phyloP scores from a whole-genome alignment of 208 protist genomes.

The Acanthamoeba sp. region DNA sequence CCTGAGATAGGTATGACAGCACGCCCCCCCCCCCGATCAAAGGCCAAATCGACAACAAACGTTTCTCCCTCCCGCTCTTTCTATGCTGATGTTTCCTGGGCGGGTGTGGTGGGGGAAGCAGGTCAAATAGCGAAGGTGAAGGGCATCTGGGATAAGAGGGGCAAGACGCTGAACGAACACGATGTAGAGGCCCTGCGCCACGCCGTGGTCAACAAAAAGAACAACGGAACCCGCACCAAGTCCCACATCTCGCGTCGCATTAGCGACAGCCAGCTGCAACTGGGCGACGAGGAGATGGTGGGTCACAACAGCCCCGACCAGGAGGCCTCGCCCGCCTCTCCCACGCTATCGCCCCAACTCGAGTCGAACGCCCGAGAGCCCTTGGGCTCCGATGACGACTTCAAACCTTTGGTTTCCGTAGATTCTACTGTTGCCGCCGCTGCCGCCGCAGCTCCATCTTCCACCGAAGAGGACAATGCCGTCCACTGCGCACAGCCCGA shows the following conservation, averaged over 20 bases:
- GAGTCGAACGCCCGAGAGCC: too few relatives aligned
- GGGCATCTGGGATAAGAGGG: slow-evolving; percentile 19
- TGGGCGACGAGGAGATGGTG: slow-evolving; percentile 36
- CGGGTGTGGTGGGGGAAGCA: neutral
- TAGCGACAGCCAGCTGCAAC: neutral
- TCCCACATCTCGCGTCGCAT: neutral
- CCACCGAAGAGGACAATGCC: neutral
- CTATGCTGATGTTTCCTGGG: too few relatives aligned
- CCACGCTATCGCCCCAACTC: too few relatives aligned
- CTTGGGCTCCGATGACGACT: too few relatives aligned
- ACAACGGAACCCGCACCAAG: neutral
- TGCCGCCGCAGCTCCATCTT: too few relatives aligned
- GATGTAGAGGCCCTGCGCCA: neutral
- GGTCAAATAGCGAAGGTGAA: slow-evolving; percentile 26
- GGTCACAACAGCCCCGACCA: neutral
- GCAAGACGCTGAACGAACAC: slow-evolving; percentile 4
- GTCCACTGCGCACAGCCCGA: neutral
- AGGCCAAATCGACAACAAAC: too few relatives aligned
- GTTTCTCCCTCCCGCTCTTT: too few relatives aligned
- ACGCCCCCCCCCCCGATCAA: neutral
- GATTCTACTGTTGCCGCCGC: too few relatives aligned
- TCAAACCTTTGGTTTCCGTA: too few relatives aligned
- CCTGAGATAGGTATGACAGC: neutral
- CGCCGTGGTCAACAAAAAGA: neutral
- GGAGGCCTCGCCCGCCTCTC: neutral